Evolutionary conservation across 1,139 yeast species (phyloP), one percentile per base, ranked within the genome.

Genomic region (Yamadazyma atmosphaerica): DNA sequence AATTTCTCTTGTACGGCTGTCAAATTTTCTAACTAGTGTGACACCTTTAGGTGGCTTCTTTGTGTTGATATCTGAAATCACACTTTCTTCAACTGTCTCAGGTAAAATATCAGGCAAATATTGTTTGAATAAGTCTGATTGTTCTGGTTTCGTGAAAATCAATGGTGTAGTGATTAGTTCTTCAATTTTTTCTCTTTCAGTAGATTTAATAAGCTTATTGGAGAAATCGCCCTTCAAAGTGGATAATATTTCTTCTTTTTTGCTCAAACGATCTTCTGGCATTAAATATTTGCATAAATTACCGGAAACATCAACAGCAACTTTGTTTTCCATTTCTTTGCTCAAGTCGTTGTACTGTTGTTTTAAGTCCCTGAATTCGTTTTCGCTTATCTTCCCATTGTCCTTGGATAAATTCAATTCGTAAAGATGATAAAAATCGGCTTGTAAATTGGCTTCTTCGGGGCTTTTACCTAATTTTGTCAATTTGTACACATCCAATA

Each of bases 391-490:
- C 45, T 70, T 70, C 22, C 68, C 70, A 53, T 70, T 67, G 43
- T 60, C 61, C 9, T 57, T 44, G 13, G 68, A 58, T 43, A 85
- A 65, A 38, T 70, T 66, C 34, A 74, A 52, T 34, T 75, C 77
- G 47, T 77, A 76, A n/a, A 72, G 51, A 42, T 71, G 58, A 50
- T 72, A 73, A 60, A 61, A 76, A 14, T 79, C 72, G 2, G 84
- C 74, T 46, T 83, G 85, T 34, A 65, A 65, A 42, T 68, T 69
- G 9, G 90, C 81, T 37, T 84, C 87, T 33, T 67, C 70, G n/a
- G 68, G 47, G 1, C 56, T 25, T 41, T 58, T 59, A 3, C 68
- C 68, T 28, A 39, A 31, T 16, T 50, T 50, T 5, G 50, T 42
- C 17, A 63, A 55, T 38, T 60, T 56, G 31, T 54, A 50, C 29